Conservation (phyloP, 495 filamentous ascomycete genomes). For the Hypoxylon rickii region DNA sequence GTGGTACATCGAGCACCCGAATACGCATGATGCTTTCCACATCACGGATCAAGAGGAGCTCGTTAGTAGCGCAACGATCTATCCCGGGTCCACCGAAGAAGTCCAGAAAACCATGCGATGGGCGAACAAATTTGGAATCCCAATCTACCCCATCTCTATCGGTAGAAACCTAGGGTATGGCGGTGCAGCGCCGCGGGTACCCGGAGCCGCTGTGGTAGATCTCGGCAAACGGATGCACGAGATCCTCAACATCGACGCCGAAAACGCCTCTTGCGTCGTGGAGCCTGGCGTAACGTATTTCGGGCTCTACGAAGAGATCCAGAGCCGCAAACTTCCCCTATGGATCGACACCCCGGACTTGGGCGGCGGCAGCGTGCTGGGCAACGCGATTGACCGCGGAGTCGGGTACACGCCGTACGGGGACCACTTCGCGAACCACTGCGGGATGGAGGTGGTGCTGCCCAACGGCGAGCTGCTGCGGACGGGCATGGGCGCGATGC, state of each 20-base stretch:
- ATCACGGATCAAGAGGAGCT: constrained; percentile 50
- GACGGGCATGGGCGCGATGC: constrained; percentile 64
- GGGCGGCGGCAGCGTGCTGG: constrained; percentile 60
- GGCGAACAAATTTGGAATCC: constrained; percentile 54
- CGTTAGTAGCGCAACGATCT: constrained; percentile 48
- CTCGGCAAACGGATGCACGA: constrained; percentile 60
- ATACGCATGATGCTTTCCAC: constrained; percentile 53
- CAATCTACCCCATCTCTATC: constrained; percentile 60
- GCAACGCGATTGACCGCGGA: constrained; percentile 61
- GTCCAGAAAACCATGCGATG: constrained; percentile 53
- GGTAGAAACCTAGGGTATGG: constrained; percentile 63
- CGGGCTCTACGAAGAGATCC: constrained; percentile 56
- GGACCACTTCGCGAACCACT: constrained; percentile 61
- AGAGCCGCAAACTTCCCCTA: constrained; percentile 47
- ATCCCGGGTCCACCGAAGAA: constrained; percentile 47
- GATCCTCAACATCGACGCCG: constrained; percentile 57
- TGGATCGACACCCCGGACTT: constrained; percentile 62
- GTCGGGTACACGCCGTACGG: constrained; percentile 59
- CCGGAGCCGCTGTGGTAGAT: constrained; percentile 58
- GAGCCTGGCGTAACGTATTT: constrained; percentile 65
- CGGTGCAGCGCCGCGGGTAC: constrained; percentile 59
- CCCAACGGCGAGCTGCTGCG: constrained; percentile 59
- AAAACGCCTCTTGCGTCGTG: constrained; percentile 57
- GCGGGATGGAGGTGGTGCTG: constrained; percentile 61
- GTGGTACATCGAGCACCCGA: constrained; percentile 55